Conservation (phyloP, 2,329 filamentous ascomycete species). For the Fusarium circinatum region DNA sequence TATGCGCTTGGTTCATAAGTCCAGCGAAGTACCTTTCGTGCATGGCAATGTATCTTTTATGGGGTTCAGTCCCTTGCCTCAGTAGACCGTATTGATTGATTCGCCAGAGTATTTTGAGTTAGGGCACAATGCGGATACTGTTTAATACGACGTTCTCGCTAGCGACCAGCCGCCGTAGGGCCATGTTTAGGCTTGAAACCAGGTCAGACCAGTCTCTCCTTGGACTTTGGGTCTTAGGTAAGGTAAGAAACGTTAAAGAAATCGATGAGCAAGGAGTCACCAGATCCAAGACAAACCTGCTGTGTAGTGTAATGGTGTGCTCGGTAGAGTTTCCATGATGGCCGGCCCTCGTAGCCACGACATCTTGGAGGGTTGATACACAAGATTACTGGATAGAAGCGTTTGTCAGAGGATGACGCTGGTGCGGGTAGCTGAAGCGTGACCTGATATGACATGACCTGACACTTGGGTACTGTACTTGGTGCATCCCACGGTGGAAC, state of each 20-base stretch:
- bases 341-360: slow-evolving; percentile 19
- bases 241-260: neutral
- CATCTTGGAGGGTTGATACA: slow-evolving; percentile 39
- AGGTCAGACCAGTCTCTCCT: slow-evolving; percentile 11
- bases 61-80: slow-evolving; percentile 13
- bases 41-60: slow-evolving; percentile 27
- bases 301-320: slow-evolving; percentile 13
- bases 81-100: slow-evolving; percentile 35
- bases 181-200: slow-evolving; percentile 32
- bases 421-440: slow-evolving; percentile 34
- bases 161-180: slow-evolving; percentile 25
- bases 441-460: slow-evolving; percentile 47
- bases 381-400: slow-evolving; percentile 34
- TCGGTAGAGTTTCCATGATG: slow-evolving; percentile 16
- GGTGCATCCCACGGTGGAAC: slow-evolving; percentile 17
- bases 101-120: slow-evolving; percentile 17
- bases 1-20: slow-evolving; percentile 11
- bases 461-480: slow-evolving; percentile 40
- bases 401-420: slow-evolving; percentile 37
- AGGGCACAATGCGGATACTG: slow-evolving; percentile 32
- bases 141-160: slow-evolving; percentile 40
- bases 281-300: slow-evolving; percentile 21
- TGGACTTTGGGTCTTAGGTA: neutral
- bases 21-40: slow-evolving; percentile 17
- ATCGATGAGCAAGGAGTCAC: slow-evolving; percentile 5